phyloP scores from a whole-genome alignment of 371 early-diverging fungal genomes.

The Actinomortierella wolfii region DNA sequence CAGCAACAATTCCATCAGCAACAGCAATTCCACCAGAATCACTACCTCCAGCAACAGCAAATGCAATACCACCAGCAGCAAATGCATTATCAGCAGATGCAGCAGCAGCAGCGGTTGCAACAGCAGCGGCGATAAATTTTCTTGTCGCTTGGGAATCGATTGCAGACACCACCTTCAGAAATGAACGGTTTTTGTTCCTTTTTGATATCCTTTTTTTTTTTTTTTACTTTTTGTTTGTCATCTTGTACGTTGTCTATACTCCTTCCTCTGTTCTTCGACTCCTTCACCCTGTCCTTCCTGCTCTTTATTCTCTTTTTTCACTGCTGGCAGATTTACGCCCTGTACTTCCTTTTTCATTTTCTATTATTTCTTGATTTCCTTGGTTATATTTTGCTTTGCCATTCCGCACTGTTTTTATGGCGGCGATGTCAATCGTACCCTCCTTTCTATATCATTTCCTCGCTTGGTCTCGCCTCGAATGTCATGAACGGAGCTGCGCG shows the following conservation, averaged over 20 bases:
- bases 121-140: constrained; percentile 8
- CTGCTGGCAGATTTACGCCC: background rate
- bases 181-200: background rate
- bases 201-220: background rate
- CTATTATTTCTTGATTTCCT: background rate
- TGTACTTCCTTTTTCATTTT: background rate
- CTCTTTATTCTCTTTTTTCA: background rate
- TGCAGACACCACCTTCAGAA: background rate
- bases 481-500: too few species aligned
- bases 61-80: constrained; percentile 16
- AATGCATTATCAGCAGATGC: constrained; percentile 5
- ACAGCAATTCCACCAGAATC: constrained; percentile 40
- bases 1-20: constrained; percentile 48
- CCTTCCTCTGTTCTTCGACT: background rate
- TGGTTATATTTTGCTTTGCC: background rate
- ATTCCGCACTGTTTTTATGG: too few species aligned
- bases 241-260: background rate
- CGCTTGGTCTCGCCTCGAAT: too few species aligned
- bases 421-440: too few species aligned
- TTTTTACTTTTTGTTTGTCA: background rate
- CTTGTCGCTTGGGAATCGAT: constrained; percentile 11
- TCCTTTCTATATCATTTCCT: too few species aligned
- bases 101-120: constrained; percentile 4
- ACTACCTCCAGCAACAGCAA: constrained; percentile 9
- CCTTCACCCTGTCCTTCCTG: constrained; percentile 4